These are phyloP conservation scores for Lentinula sp. DNA, from an alignment of 768 basidiomycete genomes.

Conservation along the genomic window DNA sequence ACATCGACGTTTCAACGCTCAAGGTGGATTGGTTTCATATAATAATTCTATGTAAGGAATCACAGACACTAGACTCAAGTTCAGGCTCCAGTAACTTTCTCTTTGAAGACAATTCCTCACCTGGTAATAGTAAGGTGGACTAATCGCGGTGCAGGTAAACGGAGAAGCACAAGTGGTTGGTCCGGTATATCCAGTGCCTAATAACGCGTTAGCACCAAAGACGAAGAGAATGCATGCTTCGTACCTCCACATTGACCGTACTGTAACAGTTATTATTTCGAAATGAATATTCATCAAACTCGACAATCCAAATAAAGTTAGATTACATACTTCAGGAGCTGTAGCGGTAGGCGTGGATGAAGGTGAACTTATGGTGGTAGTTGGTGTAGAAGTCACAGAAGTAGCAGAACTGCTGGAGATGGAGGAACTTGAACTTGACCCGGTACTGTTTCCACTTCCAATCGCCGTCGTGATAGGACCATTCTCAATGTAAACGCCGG, in stretches of 20 bases:
- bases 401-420: constrained; percentile 6
- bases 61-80: not conserved
- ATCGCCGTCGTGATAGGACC: constrained; percentile 50
- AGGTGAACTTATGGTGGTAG: constrained; percentile 17
- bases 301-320: constrained; percentile 25
- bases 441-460: constrained; percentile 26
- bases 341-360: constrained; percentile 23
- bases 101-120: constrained; percentile 14
- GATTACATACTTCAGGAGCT: constrained; percentile 13
- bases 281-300: not conserved
- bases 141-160: constrained; percentile 39
- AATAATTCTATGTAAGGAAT: not conserved
- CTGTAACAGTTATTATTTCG: constrained; percentile 19
- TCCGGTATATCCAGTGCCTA: constrained; percentile 40
- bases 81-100: not conserved
- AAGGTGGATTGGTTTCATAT: too few species aligned
- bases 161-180: constrained; percentile 38
- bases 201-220: not conserved
- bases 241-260: constrained; percentile 51
- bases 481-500: constrained; percentile 55
- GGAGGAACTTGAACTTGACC: constrained; percentile 11
- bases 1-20: too few species aligned
- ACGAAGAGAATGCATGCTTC: not conserved
- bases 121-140: constrained; percentile 51
- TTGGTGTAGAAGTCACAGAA: constrained; percentile 14